Conservation (phyloP, 768 basidiomycete genomes). For the Trichaptum fuscoviolaceum region DNA sequence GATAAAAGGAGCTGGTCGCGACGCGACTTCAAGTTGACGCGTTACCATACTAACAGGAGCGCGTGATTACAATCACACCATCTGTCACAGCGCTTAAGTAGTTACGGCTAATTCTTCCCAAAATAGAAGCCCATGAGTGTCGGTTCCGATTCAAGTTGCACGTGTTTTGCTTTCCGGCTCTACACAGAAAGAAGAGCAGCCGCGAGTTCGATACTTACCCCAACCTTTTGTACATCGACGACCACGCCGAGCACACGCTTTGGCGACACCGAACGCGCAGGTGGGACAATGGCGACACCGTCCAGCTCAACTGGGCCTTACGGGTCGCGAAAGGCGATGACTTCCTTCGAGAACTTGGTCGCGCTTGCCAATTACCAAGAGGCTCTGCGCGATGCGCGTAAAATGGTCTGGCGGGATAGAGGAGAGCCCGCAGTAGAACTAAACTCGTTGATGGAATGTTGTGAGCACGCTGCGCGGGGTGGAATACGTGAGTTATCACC, state of each 20-base stretch:
- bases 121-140: not conserved
- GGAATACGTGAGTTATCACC: slow-evolving; percentile 56
- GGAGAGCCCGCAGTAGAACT: slow-evolving; percentile 74
- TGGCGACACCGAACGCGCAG: not conserved
- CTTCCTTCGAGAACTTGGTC: slow-evolving; percentile 80
- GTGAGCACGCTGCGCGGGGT: slow-evolving; percentile 66
- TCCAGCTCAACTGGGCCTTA: not conserved
- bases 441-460: slow-evolving; percentile 54
- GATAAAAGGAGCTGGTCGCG: too few relatives aligned
- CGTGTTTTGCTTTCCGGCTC: not conserved
- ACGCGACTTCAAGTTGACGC: too few relatives aligned
- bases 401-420: slow-evolving; percentile 76
- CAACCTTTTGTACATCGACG: not conserved
- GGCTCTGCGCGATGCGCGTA: slow-evolving; percentile 62
- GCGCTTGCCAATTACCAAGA: slow-evolving; percentile 84
- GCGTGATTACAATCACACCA: too few relatives aligned
- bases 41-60: too few relatives aligned
- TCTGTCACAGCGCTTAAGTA: too few relatives aligned
- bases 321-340: slow-evolving; percentile 36
- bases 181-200: not conserved
- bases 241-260: not conserved
- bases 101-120: too few relatives aligned
- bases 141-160: not conserved
- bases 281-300: not conserved
- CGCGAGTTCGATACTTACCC: not conserved